Base-by-base conservation (phyloP, 495 filamentous ascomycete species). In the Neurospora sp. region DNA sequence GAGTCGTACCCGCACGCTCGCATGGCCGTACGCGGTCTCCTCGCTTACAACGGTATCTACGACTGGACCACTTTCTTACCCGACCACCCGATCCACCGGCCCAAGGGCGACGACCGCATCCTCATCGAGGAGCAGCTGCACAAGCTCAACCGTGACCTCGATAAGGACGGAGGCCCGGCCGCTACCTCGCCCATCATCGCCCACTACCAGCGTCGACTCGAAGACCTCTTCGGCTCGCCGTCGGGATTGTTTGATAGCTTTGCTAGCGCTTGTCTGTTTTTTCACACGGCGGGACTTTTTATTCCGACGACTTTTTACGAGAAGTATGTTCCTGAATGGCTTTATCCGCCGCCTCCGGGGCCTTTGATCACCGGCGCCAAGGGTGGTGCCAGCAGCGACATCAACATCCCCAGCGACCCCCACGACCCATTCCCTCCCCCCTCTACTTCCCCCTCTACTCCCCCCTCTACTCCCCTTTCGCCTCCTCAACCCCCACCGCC, bases 41-140 rank as follows among this genome's bases (percentile, higher is more conserved):
- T 85, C 14, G 80, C 83, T 3, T 82, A 83, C 74, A 86, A 88
- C 71, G 86, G 85, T 39, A 83, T 89, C 49, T 88, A 85, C 75
- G 83, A 88, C 77, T 89, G 87, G 87, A 86, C 86, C 39, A 85
- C 74, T 39, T 85, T 86, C 70, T 76, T 87, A 4, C 83, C 83
- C 0, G 83, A 83, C 69, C 85, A 87, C 70, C 82, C 80, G 3
- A 77, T 82, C 70, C 78, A 85, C 71, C 70, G 46, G 11, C 70
- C 18, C 60, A 42, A 72, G 78, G 35, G 20, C 38, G 31, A 62
- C 70, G n/a, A 72, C 70, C 31, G 35, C 27, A 66, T 66, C 14
- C 54, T 66, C 12, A 66, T 66, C 62, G 18, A 18, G 39, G 31
- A 20, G 54, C 12, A 37, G 54, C 54, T 66, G 14, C 54, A 66